These are phyloP conservation scores for Botrytis tulipae DNA, from an alignment of 2,329 filamentous ascomycete species.

Conservation along the genomic window DNA sequence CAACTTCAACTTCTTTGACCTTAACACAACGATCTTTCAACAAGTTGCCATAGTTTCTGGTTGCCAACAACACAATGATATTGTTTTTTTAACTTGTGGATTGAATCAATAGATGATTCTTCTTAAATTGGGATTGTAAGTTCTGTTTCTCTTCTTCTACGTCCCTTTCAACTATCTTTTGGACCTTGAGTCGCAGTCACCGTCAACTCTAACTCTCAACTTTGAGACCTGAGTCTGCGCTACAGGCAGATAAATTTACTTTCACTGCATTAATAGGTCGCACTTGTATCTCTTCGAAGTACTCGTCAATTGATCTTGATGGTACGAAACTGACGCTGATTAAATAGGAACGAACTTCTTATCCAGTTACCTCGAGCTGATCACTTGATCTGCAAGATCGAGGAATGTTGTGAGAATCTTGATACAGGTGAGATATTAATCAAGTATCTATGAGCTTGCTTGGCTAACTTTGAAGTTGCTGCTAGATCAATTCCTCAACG, in stretches of 20 bases:
- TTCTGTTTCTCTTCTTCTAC: background rate
- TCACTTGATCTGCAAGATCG: background rate
- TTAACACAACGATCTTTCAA: background rate
- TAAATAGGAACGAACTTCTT: background rate
- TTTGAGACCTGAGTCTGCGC: background rate
- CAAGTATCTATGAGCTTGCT: background rate
- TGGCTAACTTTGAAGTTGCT: background rate
- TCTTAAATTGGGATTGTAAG: background rate
- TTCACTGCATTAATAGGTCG: background rate
- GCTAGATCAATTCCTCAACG: background rate
- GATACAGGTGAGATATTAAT: too few species aligned
- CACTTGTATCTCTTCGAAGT: background rate
- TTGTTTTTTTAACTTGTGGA: background rate
- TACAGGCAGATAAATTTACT: background rate
- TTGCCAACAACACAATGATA: background rate
- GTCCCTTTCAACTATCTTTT: background rate
- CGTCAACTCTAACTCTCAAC: background rate
- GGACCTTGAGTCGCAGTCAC: background rate
- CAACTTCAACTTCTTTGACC: background rate
- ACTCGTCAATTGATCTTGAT: background rate
- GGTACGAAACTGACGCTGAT: background rate
- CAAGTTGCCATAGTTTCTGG: background rate
- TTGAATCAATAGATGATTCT: background rate
- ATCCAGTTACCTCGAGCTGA: background rate
- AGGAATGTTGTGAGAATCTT: background rate